Evolutionary conservation across 2,329 filamentous ascomycete genomes (phyloP).

Genomic region (Cryphonectria radicalis): DNA sequence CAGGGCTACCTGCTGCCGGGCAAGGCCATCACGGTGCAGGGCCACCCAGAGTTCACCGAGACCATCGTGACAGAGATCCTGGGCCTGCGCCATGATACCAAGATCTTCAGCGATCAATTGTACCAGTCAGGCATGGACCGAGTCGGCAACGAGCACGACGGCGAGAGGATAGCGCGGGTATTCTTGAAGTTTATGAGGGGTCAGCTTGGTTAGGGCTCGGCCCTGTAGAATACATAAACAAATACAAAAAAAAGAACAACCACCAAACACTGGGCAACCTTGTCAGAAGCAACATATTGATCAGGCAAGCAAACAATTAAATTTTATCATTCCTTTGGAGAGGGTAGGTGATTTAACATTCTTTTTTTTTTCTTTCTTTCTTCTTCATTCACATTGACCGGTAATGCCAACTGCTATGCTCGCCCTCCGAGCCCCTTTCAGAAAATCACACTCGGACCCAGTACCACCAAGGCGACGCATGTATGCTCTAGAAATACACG

Average conservation of each 20-base stretch:
- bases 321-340: background rate
- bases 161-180: conserved; percentile 71
- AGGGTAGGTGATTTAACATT: background rate
- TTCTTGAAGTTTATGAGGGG: conserved; percentile 77
- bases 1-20: conserved; percentile 77
- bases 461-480: background rate
- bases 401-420: background rate
- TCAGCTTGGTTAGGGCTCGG: conserved; percentile 9
- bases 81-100: conserved; percentile 63
- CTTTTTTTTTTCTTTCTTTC: background rate
- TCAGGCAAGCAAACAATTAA: background rate
- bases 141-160: conserved; percentile 73
- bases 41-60: conserved; percentile 81
- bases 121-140: conserved; percentile 71
- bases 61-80: conserved; percentile 74
- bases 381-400: background rate
- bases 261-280: background rate
- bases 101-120: conserved; percentile 71
- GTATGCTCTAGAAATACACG: background rate
- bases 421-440: background rate
- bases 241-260: background rate
- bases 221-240: conserved; percentile 18
- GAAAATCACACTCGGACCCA: background rate
- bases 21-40: conserved; percentile 76
- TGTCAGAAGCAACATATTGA: background rate